phyloP scores from a whole-genome alignment of 129 eudicot genomes.

The Helianthus tuberosus region DNA sequence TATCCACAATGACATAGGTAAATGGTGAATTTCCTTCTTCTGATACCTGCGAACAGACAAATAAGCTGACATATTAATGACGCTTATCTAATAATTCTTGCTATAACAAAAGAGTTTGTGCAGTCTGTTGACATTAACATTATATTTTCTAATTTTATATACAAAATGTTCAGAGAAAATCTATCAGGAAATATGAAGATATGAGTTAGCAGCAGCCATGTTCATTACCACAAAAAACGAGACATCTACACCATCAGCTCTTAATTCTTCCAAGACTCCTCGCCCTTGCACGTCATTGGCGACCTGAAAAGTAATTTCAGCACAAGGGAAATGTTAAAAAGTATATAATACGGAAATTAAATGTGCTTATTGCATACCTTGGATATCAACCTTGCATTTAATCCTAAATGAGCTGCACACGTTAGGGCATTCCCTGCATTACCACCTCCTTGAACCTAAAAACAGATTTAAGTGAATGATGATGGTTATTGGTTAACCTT shows the following conservation, averaged over 20 bases:
- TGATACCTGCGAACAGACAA: constrained; percentile 63
- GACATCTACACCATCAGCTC: constrained; percentile 86
- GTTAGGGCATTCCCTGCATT: constrained; percentile 93
- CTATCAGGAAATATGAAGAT: background rate
- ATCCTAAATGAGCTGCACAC: constrained; percentile 90
- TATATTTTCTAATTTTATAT: background rate
- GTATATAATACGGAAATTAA: background rate
- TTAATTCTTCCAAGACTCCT: constrained; percentile 76
- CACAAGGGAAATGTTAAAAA: constrained; percentile 6
- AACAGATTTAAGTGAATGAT: constrained; percentile 21
- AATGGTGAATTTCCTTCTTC: constrained; percentile 89
- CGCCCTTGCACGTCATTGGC: constrained; percentile 88
- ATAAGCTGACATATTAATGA: constrained; percentile 3
- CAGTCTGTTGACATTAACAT: constrained; percentile 4
- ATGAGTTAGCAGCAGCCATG: background rate
- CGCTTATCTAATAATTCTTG: constrained; percentile 11
- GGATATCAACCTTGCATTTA: constrained; percentile 75
- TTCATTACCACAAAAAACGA: constrained; percentile 68
- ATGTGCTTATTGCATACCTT: constrained; percentile 53
- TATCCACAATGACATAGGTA: constrained; percentile 89
- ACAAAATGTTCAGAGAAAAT: constrained; percentile 2
- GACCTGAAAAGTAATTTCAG: constrained; percentile 48
- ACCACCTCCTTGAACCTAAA: constrained; percentile 97
- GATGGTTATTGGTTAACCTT: background rate
- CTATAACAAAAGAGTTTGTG: background rate